phyloP scores from a whole-genome alignment of 441 rosid species.

The Geranium incanum region DNA sequence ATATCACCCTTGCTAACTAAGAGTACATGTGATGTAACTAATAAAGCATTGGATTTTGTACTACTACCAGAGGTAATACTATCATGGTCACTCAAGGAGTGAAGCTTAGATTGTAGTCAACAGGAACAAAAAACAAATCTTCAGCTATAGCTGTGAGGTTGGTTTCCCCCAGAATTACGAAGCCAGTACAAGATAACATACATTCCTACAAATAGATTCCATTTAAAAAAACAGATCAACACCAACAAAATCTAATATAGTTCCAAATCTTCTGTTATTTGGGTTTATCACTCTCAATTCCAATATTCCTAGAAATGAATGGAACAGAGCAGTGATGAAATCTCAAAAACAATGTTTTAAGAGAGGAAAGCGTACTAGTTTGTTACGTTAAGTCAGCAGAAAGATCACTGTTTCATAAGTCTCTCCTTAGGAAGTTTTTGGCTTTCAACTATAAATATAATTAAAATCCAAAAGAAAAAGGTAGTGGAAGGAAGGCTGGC shows the following conservation, averaged over 20 bases:
- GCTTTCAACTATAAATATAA: background rate
- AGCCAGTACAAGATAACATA: conserved; percentile 10
- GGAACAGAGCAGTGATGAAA: background rate
- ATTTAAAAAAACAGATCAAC: too few relatives aligned
- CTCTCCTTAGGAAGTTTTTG: background rate
- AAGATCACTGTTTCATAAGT: background rate
- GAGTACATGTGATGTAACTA: conserved; percentile 22
- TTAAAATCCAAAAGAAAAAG: background rate
- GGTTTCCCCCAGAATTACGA: background rate
- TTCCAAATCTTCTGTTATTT: background rate
- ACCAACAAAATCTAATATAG: background rate
- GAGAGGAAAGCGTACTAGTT: background rate
- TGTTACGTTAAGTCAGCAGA: background rate
- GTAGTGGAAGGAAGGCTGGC: background rate
- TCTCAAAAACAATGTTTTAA: background rate
- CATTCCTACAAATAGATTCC: conserved; percentile 14
- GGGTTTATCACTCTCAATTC: background rate
- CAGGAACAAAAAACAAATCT: too few relatives aligned
- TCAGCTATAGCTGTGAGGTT: background rate
- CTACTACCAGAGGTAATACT: background rate
- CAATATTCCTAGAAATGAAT: background rate
- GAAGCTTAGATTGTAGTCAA: too few relatives aligned
- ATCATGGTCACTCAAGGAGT: too few relatives aligned
- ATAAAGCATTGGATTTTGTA: conserved; percentile 26
- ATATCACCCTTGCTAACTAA: conserved; percentile 9